Base-by-base conservation (phyloP, 257 asterid species). In the Nicotiana paniculata region DNA sequence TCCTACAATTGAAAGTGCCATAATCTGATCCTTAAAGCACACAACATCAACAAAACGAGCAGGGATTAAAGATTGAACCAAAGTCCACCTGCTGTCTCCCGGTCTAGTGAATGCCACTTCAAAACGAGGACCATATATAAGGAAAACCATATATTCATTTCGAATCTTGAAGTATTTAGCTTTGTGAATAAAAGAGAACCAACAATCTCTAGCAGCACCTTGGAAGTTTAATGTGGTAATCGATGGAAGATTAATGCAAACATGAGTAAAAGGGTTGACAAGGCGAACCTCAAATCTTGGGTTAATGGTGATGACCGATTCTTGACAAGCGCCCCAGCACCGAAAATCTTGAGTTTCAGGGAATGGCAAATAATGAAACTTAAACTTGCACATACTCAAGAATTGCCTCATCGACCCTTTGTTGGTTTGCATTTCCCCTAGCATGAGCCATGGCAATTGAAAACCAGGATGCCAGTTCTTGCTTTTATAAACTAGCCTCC, bases 391-490 rank as follows among this genome's bases (percentile, higher is more conserved):
- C 33, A 82, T 63, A 59, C 90, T 87, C 13, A 82, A 80, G 59
- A 82, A 82, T 63, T 54, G 77, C 21, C 80, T 83, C 53, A 28
- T 53, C n/a, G 55, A 43, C 12, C 55, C 54, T 11, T 39, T 81
- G 61, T 48, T 16, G 48, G 72, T 37, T 16, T 18, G 53, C 3
- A 58, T 43, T 74, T 85, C 90, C 10, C 82, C 77, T 1, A 82
- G 83, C 88, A 87, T 85, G 69, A 87, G 82, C 80, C 82, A 83
- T 3, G 91, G 93, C 62, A 84, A 30, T 57, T 83, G 90, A 67
- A 79, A 51, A 54, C 81, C 79, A 26, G 88, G 87, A 84, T 13
- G 83, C 91, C 91, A 88, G 24, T 88, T 64, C 62, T 76, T 88
- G 59, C 74, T 76, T 68, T 77, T 37, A 83, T 85, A 84, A 37